A percentile compares a stretch with the other conserved stretches of the same genome.
These are phyloP conservation scores for Castanea sativa DNA, from an alignment of 306 rosid genomes.

Conservation along the genomic window DNA sequence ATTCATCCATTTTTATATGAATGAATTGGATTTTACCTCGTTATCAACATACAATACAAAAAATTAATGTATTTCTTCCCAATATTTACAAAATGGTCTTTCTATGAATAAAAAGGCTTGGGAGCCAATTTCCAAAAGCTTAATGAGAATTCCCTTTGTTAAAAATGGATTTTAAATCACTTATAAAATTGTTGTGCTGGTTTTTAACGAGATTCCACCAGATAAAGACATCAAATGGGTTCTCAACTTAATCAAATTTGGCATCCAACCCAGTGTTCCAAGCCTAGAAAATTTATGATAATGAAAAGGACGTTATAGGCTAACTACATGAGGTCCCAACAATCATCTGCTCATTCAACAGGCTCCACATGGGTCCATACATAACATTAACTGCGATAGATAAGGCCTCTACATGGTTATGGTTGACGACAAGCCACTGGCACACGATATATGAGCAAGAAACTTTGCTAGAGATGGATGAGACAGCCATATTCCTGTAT, in stretches of 20 bases:
- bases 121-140: too few relatives aligned
- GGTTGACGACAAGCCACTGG: not conserved
- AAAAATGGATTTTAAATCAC: not conserved
- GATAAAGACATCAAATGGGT: not conserved
- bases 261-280: not conserved
- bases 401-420: not conserved
- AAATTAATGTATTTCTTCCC: not conserved
- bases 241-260: not conserved
- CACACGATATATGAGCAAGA: not conserved
- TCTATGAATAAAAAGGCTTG: not conserved
- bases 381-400: not conserved
- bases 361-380: conserved; percentile 16
- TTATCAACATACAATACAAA: not conserved
- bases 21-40: too few relatives aligned
- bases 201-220: conserved; percentile 7
- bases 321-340: not conserved
- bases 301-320: not conserved
- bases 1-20: too few relatives aligned
- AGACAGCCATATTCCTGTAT: not conserved
- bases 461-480: not conserved
- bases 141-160: too few relatives aligned
- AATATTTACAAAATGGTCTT: not conserved
- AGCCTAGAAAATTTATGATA: too few relatives aligned
- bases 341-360: not conserved
- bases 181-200: not conserved